Percentiles rank a stretch among this genome's conserved stretches.
Evolutionary conservation across 208 protist genomes (phyloP).

Genomic region (Acanthamoeba lenticulata): DNA sequence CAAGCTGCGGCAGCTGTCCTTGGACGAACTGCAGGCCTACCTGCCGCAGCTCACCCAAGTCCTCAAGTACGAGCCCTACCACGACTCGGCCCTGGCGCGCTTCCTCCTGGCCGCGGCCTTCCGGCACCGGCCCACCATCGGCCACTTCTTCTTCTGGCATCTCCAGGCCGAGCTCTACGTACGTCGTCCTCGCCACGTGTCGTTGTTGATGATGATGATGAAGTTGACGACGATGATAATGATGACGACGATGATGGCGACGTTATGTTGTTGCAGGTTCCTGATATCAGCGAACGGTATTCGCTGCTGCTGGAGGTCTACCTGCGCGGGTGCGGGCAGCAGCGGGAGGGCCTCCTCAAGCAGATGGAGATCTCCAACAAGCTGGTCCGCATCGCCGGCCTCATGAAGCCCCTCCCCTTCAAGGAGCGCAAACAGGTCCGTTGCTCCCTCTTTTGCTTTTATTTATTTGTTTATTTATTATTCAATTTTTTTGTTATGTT

Average conservation of each 20-base stretch:
- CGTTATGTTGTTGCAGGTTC: slow-evolving; percentile 72
- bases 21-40: slow-evolving; percentile 74
- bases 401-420: slow-evolving; percentile 36
- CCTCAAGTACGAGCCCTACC: slow-evolving; percentile 90
- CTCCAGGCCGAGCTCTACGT: slow-evolving; percentile 68
- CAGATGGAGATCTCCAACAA: slow-evolving; percentile 21
- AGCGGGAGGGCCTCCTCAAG: slow-evolving; percentile 10
- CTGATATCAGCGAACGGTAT: slow-evolving; percentile 78
- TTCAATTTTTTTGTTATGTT: neutral
- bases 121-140: slow-evolving; percentile 65
- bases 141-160: slow-evolving; percentile 90
- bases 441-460: neutral
- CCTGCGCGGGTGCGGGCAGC: slow-evolving; percentile 72
- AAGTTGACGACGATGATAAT: neutral
- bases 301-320: slow-evolving; percentile 82
- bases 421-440: neutral
- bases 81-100: slow-evolving; percentile 81
- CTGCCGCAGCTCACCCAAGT: slow-evolving; percentile 83
- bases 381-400: neutral
- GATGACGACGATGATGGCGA: neutral
- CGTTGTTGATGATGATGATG: neutral
- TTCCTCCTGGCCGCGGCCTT: slow-evolving; percentile 88
- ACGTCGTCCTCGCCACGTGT: neutral
- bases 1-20: slow-evolving; percentile 74
- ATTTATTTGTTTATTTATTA: neutral